Conservation (phyloP, 2,329 filamentous ascomycete species). For the Trichoderma sp. region DNA sequence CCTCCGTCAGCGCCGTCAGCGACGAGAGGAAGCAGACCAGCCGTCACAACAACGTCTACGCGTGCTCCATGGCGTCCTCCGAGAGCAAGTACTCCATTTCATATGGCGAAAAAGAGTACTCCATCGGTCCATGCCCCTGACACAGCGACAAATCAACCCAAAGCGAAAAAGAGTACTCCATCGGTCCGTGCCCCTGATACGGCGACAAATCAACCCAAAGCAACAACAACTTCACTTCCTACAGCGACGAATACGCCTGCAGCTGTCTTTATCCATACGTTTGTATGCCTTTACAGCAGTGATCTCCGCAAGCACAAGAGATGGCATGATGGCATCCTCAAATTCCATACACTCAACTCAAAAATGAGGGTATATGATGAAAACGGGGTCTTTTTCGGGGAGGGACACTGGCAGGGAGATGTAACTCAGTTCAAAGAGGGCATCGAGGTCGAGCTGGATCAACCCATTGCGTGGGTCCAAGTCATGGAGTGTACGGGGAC, state of each 20-base stretch:
- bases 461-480: constrained; percentile 75
- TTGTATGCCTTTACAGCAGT: constrained; percentile 82
- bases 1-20: background rate
- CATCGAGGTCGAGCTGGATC: constrained; percentile 79
- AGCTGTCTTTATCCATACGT: constrained; percentile 78
- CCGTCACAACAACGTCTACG: background rate
- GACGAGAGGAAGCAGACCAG: background rate
- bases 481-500: constrained; percentile 75
- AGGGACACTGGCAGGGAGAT: constrained; percentile 74
- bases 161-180: background rate
- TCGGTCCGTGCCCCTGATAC: background rate
- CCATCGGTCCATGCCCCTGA: background rate
- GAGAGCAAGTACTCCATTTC: background rate
- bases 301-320: constrained; percentile 88
- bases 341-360: constrained; percentile 89
- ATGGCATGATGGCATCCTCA: constrained; percentile 90
- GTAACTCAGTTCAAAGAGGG: constrained; percentile 68
- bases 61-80: background rate
- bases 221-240: background rate
- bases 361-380: constrained; percentile 90
- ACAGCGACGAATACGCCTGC: background rate
- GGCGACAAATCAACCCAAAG: background rate
- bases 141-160: background rate
- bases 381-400: constrained; percentile 77
- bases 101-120: background rate